Base-by-base conservation (phyloP, 495 filamentous ascomycete species). In the Podospora fimiseda region DNA sequence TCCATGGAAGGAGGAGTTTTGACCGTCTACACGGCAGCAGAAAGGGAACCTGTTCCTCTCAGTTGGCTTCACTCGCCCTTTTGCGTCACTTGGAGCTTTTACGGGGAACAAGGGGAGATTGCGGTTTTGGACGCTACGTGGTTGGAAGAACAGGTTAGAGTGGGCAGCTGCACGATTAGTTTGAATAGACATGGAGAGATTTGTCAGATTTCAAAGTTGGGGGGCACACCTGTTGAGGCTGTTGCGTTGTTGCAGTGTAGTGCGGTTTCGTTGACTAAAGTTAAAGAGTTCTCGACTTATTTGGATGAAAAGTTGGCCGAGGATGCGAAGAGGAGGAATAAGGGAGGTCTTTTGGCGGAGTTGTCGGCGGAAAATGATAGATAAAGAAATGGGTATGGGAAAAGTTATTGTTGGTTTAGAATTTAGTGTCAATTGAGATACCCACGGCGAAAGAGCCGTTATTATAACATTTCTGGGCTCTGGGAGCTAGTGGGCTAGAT, bases 181-280 rank as follows among this genome's bases (percentile, higher is more conserved):
- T 73, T 95, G 64, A 97, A 97, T 68, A 79, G 82, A 51, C 83
- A 89, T 58, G 93, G 94, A 1, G 93, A 97, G 70, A 80, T 96
- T 18, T 96, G 90, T 62, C 87, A 90, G 71, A 77, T 96, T 52
- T 84, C 89, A 22, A 98, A 97, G 70, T 79, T 87, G 40, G 88
- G 89, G 1, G 93, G 93, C 6, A 77, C 79, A 15, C 80, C 90
- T 11, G 79, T 95, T 13, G 85, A 93, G 61, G 89, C 90, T 5
- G 70, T 92, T 58, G 71, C 74, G 18, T 64, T 97, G 46, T 70
- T 97, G 42, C 78, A 78, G 47, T 92, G 87, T 63, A 76, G 82
- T 0, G 79, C 70, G 36, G 60, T 85, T 40, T 89, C 91, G 9
- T 62, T 88, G 61, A 74, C 79, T 36, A 94, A 90, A 67, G 88